Evolutionary conservation across 2,329 filamentous ascomycete genomes (phyloP).

Genomic region (Neonectria neomacrospora): DNA sequence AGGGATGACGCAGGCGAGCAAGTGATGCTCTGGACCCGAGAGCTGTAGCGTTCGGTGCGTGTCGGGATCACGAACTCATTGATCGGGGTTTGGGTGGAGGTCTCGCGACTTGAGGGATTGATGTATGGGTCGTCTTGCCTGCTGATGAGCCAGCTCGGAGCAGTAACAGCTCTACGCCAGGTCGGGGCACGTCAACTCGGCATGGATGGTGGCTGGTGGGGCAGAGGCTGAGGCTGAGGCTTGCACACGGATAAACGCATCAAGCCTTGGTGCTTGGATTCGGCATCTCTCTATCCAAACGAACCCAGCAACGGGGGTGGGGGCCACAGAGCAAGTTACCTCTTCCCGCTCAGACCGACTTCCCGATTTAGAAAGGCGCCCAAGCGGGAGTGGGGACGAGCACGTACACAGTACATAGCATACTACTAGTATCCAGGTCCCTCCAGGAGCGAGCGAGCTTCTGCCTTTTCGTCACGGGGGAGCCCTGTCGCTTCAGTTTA

Average conservation of each 20-base stretch:
- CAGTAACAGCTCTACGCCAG: conserved; percentile 25
- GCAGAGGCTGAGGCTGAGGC: conserved; percentile 12
- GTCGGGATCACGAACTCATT: conserved; percentile 23
- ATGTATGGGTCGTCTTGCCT: conserved; percentile 10
- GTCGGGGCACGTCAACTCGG: conserved; percentile 25
- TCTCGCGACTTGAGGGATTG: conserved; percentile 8
- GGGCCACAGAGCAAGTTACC: neutral
- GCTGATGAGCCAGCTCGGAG: conserved; percentile 31
- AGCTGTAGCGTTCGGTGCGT: conserved; percentile 22
- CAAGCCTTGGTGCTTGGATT: neutral
- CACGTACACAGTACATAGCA: too few relatives aligned
- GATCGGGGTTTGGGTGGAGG: conserved; percentile 7
- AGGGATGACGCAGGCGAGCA: conserved; percentile 11
- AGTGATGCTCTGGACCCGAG: conserved; percentile 18
- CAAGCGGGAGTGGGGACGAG: neutral
- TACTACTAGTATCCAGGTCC: conserved; percentile 6
- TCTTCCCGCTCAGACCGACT: neutral
- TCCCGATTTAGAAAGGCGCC: conserved; percentile 1
- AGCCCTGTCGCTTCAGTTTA: conserved; percentile 17
- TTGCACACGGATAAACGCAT: conserved; percentile 11
- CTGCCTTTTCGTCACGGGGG: conserved; percentile 25
- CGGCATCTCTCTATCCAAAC: neutral
- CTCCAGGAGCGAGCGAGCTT: conserved; percentile 1
- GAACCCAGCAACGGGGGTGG: neutral
- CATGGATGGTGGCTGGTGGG: conserved; percentile 31